Percentiles rank a stretch among this genome's conserved stretches.
Conservation (phyloP, 371 early-diverging fungal species). For the Actinomortierella ambigua region DNA sequence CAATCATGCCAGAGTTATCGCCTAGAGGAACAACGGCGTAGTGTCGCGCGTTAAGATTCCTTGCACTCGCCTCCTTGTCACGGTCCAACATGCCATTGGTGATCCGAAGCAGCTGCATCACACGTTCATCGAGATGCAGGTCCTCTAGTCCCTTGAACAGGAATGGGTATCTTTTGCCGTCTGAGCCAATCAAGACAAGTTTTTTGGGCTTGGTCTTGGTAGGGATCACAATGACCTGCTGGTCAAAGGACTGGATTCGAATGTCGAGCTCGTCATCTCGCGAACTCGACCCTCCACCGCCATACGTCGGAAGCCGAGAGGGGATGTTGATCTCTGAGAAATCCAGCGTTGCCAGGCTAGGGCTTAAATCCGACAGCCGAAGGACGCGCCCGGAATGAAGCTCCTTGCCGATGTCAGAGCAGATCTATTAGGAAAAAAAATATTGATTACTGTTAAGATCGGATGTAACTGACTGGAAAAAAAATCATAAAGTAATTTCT, state of each 20-base stretch:
- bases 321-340: slow-evolving; percentile 72
- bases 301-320: slow-evolving; percentile 13
- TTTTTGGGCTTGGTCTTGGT: slow-evolving; percentile 94
- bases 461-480: too few species aligned
- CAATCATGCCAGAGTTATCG: slow-evolving; percentile 94
- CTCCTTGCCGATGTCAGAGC: slow-evolving; percentile 61
- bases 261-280: slow-evolving; percentile 4
- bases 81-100: slow-evolving; percentile 72
- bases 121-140: slow-evolving; percentile 89
- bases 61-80: slow-evolving; percentile 54
- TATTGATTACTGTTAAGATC: neutral
- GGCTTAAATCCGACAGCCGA: slow-evolving; percentile 65
- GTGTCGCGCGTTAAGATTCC: slow-evolving; percentile 69
- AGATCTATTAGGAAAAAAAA: slow-evolving; percentile 31
- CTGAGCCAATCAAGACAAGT: slow-evolving; percentile 69
- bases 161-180: slow-evolving; percentile 80
- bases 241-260: slow-evolving; percentile 64
- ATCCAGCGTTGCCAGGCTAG: slow-evolving; percentile 58
- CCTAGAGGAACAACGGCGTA: slow-evolving; percentile 97
- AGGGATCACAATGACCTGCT: slow-evolving; percentile 67
- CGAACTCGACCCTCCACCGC: neutral
- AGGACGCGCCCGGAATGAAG: slow-evolving; percentile 62
- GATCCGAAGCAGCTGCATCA: slow-evolving; percentile 82
- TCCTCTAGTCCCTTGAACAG: slow-evolving; percentile 92
- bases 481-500: too few species aligned